Base-by-base conservation (phyloP, 2,329 filamentous ascomycete genomes). In the Aspergillus felis region DNA sequence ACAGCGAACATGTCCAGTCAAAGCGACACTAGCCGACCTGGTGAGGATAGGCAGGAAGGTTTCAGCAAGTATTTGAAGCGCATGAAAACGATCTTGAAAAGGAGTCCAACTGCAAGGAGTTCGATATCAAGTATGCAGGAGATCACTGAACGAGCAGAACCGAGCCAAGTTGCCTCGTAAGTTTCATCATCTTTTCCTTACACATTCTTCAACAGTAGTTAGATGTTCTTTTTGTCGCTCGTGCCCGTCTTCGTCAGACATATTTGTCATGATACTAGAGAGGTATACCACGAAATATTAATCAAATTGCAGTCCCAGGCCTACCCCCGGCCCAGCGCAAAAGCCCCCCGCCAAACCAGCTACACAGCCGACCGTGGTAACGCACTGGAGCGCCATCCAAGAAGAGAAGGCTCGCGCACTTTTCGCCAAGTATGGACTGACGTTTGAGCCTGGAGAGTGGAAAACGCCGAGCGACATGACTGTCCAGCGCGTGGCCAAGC, bases 391-490 rank as follows among this genome's bases (percentile, higher is more conserved):
- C 56, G 61, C 67, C 28, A 63, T 75, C 28, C 77, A 78, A 55
- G 74, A 77, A 62, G 74, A 75, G 47, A 77, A 73, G 61, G 74
- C 77, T 24, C 75, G 75, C 53, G 71, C 69, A 35, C 67, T 80
- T 22, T 79, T 79, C 59, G 75, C 75, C 59, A 79, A 78, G 61
- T 80, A 80, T 58, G 77, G 78, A 32, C 62, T 80, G 55, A 74
- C 71, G 3, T 63, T 80, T 22, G 75, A 77, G 44, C 71, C 74
- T 9, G 70, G 70, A 35, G 77, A 79, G 57, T 78, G 74, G 76
- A 74, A 72, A 55, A 66, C 68, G 4, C 66, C 70, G 51, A 63
- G 57, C 57, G 69, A 71, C 55, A 61, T 68, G 27, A 68, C 73
- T 55, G 67, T 74, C 28, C 70, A 75, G 56, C 72, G 78, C 50